Conservation (phyloP, 495 filamentous ascomycete species). For the Neurospora cerealis region DNA sequence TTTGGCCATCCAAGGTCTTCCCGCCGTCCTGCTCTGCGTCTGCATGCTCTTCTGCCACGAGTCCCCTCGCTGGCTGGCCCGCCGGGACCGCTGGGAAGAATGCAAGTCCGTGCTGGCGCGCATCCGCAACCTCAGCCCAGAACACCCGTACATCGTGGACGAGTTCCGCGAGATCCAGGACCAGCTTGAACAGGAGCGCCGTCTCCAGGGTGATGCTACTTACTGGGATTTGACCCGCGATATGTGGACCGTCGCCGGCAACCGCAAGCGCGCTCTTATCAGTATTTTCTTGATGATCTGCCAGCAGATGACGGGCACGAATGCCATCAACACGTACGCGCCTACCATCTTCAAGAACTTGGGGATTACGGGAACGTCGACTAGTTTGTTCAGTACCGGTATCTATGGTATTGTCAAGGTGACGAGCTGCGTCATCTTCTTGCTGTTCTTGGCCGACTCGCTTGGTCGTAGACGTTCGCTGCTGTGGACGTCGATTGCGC, state of each 20-base stretch:
- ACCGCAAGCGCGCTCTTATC: slow-evolving; percentile 38
- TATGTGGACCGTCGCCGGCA: slow-evolving; percentile 57
- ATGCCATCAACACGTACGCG: slow-evolving; percentile 44
- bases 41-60: slow-evolving; percentile 52
- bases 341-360: slow-evolving; percentile 41
- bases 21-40: slow-evolving; percentile 47
- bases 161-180: slow-evolving; percentile 57
- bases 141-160: slow-evolving; percentile 54
- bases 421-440: slow-evolving; percentile 26
- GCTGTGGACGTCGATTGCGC: slow-evolving; percentile 63
- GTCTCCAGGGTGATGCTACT: slow-evolving; percentile 48
- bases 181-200: slow-evolving; percentile 61
- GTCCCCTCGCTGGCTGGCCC: slow-evolving; percentile 61
- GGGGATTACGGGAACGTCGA: slow-evolving; percentile 35
- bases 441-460: slow-evolving; percentile 53
- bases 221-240: slow-evolving; percentile 59
- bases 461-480: slow-evolving; percentile 58
- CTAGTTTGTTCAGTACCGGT: slow-evolving; percentile 37
- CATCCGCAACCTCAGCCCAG: slow-evolving; percentile 44
- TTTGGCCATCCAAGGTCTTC: slow-evolving; percentile 55
- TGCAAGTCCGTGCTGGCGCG: slow-evolving; percentile 44
- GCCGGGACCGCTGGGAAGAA: slow-evolving; percentile 60
- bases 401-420: slow-evolving; percentile 43
- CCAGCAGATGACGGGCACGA: slow-evolving; percentile 36
- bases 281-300: slow-evolving; percentile 37